Evolutionary conservation across 1,139 yeast species (phyloP).

Genomic region (Pichia sp.): DNA sequence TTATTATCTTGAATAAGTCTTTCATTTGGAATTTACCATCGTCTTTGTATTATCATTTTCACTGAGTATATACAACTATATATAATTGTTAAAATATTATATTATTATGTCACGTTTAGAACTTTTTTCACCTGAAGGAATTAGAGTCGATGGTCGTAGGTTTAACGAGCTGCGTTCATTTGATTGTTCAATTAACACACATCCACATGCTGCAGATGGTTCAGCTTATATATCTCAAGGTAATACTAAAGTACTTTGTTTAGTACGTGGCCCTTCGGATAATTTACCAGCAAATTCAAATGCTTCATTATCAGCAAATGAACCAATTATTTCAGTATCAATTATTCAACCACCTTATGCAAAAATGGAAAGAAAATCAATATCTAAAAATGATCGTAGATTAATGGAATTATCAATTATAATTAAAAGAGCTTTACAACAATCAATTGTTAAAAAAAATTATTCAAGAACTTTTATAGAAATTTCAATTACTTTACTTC

Average conservation of each 20-base stretch:
- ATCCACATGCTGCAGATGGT: constrained; percentile 85
- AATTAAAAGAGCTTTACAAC: constrained; percentile 73
- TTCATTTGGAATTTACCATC: too few species aligned
- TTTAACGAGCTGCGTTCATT: constrained; percentile 89
- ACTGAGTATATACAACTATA: too few species aligned
- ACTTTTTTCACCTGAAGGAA: constrained; percentile 88
- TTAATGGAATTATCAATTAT: constrained; percentile 71
- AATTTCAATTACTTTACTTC: constrained; percentile 67
- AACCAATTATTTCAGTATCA: constrained; percentile 46
- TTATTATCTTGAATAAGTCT: too few species aligned
- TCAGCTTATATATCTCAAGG: constrained; percentile 93
- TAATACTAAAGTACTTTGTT: constrained; percentile 79
- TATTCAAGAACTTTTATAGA: constrained; percentile 81
- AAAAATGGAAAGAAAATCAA: constrained; percentile 57
- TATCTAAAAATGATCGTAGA: constrained; percentile 54
- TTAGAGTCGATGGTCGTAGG: constrained; percentile 87
- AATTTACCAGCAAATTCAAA: constrained; percentile 48
- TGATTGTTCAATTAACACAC: constrained; percentile 77
- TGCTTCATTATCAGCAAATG: constrained; percentile 31
- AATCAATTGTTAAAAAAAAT: constrained; percentile 65
- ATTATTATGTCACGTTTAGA: constrained; percentile 44
- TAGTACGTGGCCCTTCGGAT: constrained; percentile 86
- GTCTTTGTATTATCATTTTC: too few species aligned
- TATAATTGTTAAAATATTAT: not conserved
- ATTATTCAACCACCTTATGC: constrained; percentile 78